phyloP scores from a whole-genome alignment of 2,329 filamentous ascomycete genomes.

The Bipolaris oryzae region DNA sequence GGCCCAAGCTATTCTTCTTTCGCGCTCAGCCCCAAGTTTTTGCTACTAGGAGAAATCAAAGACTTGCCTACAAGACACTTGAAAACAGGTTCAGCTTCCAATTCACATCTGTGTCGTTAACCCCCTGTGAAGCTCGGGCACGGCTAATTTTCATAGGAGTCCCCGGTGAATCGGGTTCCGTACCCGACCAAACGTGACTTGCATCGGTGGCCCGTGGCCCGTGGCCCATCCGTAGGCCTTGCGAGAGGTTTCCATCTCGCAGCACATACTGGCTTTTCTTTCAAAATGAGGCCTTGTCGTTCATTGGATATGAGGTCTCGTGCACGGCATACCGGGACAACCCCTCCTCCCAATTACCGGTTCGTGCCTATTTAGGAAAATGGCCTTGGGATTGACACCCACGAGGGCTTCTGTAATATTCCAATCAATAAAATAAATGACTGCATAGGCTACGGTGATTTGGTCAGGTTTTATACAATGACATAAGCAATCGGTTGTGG shows the following conservation, averaged over 20 bases:
- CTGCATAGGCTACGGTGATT: slow-evolving; percentile 4
- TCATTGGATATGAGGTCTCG: not conserved
- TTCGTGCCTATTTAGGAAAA: slow-evolving; percentile 5
- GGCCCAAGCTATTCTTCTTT: not conserved
- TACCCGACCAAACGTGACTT: slow-evolving; percentile 2
- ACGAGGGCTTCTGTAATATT: not conserved
- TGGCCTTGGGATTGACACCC: not conserved
- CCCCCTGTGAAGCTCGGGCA: not conserved
- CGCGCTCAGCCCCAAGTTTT: not conserved
- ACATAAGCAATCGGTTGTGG: slow-evolving; percentile 12
- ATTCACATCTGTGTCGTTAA: no score
- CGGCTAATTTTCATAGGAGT: not conserved
- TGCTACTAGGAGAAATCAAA: no score
- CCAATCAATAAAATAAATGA: not conserved
- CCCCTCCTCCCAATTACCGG: not conserved
- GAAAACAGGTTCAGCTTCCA: not conserved
- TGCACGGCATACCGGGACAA: not conserved
- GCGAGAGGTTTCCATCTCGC: not conserved
- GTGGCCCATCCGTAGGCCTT: not conserved
- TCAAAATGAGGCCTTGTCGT: not conserved
- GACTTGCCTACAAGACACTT: not conserved
- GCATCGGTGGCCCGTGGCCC: not conserved
- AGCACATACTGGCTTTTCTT: not conserved
- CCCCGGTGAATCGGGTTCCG: not conserved
- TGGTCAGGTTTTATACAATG: slow-evolving; percentile 5